Base-by-base conservation (phyloP, 2,329 filamentous ascomycete genomes). In the Botryosphaeria dothidea region DNA sequence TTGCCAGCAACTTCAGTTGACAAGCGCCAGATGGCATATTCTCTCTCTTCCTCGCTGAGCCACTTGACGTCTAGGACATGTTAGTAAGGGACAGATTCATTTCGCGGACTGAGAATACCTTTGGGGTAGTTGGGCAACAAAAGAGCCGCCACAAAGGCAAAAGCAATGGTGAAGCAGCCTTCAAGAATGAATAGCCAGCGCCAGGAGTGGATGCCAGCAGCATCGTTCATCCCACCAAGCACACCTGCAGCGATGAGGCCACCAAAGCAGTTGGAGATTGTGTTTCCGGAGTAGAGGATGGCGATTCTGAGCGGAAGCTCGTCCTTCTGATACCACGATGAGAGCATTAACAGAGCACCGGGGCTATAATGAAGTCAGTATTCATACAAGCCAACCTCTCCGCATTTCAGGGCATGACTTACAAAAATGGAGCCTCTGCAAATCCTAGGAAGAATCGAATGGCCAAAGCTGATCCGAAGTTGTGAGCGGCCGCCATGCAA, bases 1-100 rank as follows among this genome's bases (percentile, higher is more conserved):
- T 86, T 83, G 45, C 84, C 85, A 0, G 85, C 84, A 68, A 87
- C 85, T 73, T 87, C 85, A 3, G 83, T 73, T 78, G 87, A 84
- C 23, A 86, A 80, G 36, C 85, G 72, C 71, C 85, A 83, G 0
- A 85, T 85, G 1, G 48, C 45, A 13, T 51, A 62, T 21, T 60
- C 56, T 15, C 45, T 49, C 31, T 62, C 58, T 19, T 62, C 58
- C 15, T 62, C 58, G 7, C n/a, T 38, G 46, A 87, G 78, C 68
- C 82, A 71, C 48, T 79, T 73, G 84, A 80, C 74, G 86, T 87
- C 69, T 81, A 79, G 1, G 85, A 85, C 60, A 86, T 71, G 67
- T 88, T 85, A 49, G 56, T n/a, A 15, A 60, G 15, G 9, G 17
- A 9, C 43, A 8, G n/a, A 5, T 4, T 7, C 27, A 6, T 3